Percentiles rank a stretch among this genome's conserved stretches.
Conservation (phyloP, 2,329 filamentous ascomycete species). For the Davidsoniella virescens region DNA sequence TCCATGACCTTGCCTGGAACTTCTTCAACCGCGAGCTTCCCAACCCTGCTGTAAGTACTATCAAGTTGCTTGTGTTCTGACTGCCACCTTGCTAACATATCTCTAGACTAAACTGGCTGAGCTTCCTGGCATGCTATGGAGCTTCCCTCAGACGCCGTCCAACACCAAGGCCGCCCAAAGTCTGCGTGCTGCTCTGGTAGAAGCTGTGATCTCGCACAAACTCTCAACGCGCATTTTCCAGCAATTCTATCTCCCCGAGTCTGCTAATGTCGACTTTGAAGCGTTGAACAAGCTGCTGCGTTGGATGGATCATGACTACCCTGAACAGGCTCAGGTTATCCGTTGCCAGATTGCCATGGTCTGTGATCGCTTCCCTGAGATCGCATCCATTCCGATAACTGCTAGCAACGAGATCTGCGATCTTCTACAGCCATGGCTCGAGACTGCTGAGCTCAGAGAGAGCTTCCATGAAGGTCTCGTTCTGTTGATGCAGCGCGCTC, state of each 20-base stretch:
- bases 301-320: constrained; percentile 11
- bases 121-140: constrained; percentile 9
- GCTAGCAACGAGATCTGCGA: constrained; percentile 2
- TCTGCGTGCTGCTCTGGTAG: constrained; percentile 9
- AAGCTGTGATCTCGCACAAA: constrained; percentile 11
- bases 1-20: constrained; percentile 13
- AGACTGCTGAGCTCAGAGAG: constrained; percentile 3
- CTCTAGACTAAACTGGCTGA: constrained; percentile 6
- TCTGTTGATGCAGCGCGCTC: constrained; percentile 10
- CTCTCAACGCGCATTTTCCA: constrained; percentile 10
- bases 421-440: constrained; percentile 8
- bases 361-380: constrained; percentile 9
- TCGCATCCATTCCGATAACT: constrained; percentile 1
- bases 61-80: background rate
- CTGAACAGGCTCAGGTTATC: constrained; percentile 11
- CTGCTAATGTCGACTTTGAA: constrained; percentile 7
- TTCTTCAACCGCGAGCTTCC: constrained; percentile 10
- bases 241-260: constrained; percentile 10
- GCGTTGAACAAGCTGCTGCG: constrained; percentile 8
- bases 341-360: constrained; percentile 12
- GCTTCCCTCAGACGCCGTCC: constrained; percentile 7
- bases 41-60: constrained; percentile 1
- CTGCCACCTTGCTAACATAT: constrained; percentile 3
- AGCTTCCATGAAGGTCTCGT: constrained; percentile 10
- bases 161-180: constrained; percentile 11